Percentiles rank a stretch among this genome's conserved stretches.
Evolutionary conservation across 1,284 basidiomycete species (phyloP).

Genomic region (Wallemia mellicola): DNA sequence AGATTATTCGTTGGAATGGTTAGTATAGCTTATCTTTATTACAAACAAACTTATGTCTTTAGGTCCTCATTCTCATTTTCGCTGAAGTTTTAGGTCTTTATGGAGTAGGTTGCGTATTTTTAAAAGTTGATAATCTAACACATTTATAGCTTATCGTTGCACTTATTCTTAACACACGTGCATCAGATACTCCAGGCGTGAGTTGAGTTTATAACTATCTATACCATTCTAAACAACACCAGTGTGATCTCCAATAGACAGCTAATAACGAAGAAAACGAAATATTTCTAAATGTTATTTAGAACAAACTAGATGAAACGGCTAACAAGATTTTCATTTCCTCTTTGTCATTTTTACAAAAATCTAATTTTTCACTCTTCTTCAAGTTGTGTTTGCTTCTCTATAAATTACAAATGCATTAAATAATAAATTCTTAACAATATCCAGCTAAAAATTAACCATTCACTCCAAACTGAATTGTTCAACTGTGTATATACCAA

Average conservation of each 20-base stretch:
- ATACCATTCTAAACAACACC: too few relatives aligned
- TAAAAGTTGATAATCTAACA: background rate
- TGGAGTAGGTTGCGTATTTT: slow-evolving; percentile 16
- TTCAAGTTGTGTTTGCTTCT: background rate
- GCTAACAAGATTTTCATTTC: background rate
- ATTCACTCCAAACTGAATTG: background rate
- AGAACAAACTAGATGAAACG: too few relatives aligned
- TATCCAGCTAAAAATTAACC: too few relatives aligned
- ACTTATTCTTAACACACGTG: slow-evolving; percentile 47
- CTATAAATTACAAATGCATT: background rate
- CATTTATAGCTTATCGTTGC: slow-evolving; percentile 40
- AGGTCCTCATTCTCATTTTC: slow-evolving; percentile 57
- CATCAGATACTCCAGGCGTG: background rate
- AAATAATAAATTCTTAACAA: too few relatives aligned
- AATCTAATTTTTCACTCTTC: background rate
- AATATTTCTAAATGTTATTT: too few relatives aligned
- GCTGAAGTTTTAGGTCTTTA: slow-evolving; percentile 74
- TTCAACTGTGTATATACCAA: background rate
- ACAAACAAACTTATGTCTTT: background rate
- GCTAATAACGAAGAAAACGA: too few relatives aligned
- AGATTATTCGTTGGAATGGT: slow-evolving; percentile 61
- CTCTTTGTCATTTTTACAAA: background rate
- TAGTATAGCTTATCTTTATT: slow-evolving; percentile 7
- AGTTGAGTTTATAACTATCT: background rate
- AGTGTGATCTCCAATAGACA: too few relatives aligned